phyloP scores from a whole-genome alignment of 192 early-diverging fungal species.

The Chytriomyces sp. region DNA sequence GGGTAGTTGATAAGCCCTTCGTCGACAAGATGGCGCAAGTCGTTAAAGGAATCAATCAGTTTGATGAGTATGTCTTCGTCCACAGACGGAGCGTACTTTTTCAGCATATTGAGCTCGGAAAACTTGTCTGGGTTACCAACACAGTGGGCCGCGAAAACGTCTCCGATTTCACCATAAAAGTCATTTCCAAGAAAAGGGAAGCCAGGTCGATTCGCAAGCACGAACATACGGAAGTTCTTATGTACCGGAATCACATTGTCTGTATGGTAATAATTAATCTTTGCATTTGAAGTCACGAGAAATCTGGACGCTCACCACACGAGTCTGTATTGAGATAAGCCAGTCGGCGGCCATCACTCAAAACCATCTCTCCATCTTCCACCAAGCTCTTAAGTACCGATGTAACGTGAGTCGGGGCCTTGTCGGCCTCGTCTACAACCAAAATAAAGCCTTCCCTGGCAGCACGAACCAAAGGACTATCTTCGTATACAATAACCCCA shows the following conservation, averaged over 20 bases:
- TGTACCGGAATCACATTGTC: conserved; percentile 34
- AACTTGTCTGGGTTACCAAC: conserved; percentile 67
- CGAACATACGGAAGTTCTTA: conserved; percentile 80
- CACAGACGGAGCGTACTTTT: conserved; percentile 73
- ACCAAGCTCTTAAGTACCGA: conserved; percentile 71
- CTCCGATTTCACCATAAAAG: conserved; percentile 71
- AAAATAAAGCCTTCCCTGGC: conserved; percentile 61
- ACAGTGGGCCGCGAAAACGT: conserved; percentile 25
- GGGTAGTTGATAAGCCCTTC: conserved; percentile 79
- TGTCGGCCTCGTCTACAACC: conserved; percentile 80
- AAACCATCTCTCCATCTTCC: conserved; percentile 78
- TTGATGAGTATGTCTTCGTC: conserved; percentile 64
- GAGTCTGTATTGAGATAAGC: conserved; percentile 17
- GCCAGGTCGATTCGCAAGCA: conserved; percentile 80
- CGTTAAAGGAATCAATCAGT: conserved; percentile 71
- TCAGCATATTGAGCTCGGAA: conserved; percentile 72
- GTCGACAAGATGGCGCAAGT: conserved; percentile 70
- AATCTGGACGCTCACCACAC: background rate
- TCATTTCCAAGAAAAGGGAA: conserved; percentile 81
- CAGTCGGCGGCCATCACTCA: conserved; percentile 74
- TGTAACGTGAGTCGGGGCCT: conserved; percentile 77
- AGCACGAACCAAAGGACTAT: conserved; percentile 63
- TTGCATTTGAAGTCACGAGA: background rate
- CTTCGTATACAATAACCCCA: conserved; percentile 70
- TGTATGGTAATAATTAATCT: background rate